Conservation (phyloP, 2,329 filamentous ascomycete genomes). For the Gliomastix tumulicola region DNA sequence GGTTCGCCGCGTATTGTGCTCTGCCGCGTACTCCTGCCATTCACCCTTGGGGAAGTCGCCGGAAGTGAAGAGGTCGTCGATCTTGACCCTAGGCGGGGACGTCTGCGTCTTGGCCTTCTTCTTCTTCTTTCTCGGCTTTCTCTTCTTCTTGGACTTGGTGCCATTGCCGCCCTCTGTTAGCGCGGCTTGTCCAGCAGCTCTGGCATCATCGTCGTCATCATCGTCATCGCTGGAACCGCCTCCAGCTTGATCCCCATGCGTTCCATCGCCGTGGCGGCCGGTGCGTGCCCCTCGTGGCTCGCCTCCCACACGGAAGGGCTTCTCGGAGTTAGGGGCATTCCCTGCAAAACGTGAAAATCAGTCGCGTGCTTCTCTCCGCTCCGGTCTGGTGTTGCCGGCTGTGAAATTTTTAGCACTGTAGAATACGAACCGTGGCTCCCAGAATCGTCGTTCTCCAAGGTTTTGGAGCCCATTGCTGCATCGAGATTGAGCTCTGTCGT, state of each 20-base stretch:
- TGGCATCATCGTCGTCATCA: conserved; percentile 11
- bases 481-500: no score
- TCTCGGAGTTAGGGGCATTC: no score
- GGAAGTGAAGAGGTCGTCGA: conserved; percentile 18
- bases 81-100: conserved; percentile 21
- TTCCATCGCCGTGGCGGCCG: conserved; percentile 33
- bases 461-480: no score
- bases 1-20: conserved; percentile 12
- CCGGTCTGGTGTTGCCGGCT: no score
- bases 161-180: conserved; percentile 5
- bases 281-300: conserved; percentile 31
- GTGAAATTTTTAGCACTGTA: no score
- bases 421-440: no score
- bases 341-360: no score
- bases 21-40: conserved; percentile 12
- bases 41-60: conserved; percentile 20
- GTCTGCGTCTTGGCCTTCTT: conserved; percentile 18
- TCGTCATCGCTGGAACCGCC: conserved; percentile 17
- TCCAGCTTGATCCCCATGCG: conserved; percentile 22
- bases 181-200: conserved; percentile 1
- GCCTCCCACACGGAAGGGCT: no score
- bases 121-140: conserved; percentile 11
- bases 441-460: no score
- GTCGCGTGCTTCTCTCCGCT: no score
- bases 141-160: conserved; percentile 18